Percentiles rank a stretch among this genome's conserved stretches.
phyloP scores from a whole-genome alignment of 306 rosid species.

The Pterocarpus santalinus region DNA sequence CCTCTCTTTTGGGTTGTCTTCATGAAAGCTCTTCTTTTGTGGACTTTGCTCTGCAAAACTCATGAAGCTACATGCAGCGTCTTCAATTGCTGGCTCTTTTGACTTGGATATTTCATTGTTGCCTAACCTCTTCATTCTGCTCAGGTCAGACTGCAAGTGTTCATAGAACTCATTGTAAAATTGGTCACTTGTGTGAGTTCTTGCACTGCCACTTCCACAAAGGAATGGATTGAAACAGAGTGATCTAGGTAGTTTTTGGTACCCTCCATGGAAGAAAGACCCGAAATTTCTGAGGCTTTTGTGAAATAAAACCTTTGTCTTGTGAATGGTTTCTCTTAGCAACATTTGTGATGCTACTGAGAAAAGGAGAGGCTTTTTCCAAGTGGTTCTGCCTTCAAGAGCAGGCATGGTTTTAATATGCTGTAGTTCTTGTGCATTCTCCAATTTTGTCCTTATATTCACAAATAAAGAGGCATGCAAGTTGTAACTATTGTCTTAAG shows the following conservation, averaged over 20 bases:
- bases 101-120: conserved; percentile 25
- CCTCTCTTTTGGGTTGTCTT: conserved; percentile 53
- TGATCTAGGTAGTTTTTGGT: conserved; percentile 72
- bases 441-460: conserved; percentile 45
- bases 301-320: conserved; percentile 58
- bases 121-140: conserved; percentile 50
- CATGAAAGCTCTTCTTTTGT: conserved; percentile 50
- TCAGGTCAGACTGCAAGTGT: conserved; percentile 69
- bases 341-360: conserved; percentile 66
- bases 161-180: conserved; percentile 74
- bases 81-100: conserved; percentile 54
- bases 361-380: conserved; percentile 45
- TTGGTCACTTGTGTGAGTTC: conserved; percentile 55
- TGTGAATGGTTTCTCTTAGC: conserved; percentile 63
- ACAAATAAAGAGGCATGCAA: conserved; percentile 44
- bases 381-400: conserved; percentile 50
- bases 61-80: conserved; percentile 45
- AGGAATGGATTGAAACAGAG: conserved; percentile 63
- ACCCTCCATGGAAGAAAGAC: conserved; percentile 68
- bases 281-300: conserved; percentile 62
- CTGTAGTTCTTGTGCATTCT: conserved; percentile 44
- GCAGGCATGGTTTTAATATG: conserved; percentile 37
- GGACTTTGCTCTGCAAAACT: conserved; percentile 49
- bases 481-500: conserved; percentile 47
- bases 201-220: conserved; percentile 56